Evolutionary conservation across 768 basidiomycete species (phyloP).

Genomic region (Lactarius sanguifluus): DNA sequence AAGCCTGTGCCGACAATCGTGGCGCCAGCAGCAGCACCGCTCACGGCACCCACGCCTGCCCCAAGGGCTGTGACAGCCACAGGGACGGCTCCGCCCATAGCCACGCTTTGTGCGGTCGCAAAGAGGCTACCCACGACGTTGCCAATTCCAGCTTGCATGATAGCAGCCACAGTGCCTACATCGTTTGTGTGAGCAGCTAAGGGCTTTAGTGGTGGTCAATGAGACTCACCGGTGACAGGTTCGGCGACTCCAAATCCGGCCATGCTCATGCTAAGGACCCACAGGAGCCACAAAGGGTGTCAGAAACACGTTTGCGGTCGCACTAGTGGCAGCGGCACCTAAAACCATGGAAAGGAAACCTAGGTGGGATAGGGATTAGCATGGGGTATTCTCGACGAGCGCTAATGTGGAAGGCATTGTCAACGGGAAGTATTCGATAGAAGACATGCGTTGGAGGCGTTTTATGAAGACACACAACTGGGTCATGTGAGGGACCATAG

Average conservation of each 20-base stretch:
- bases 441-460: no score
- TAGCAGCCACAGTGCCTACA: conserved; percentile 10
- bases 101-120: conserved; percentile 12
- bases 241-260: conserved; percentile 16
- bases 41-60: not conserved
- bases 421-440: not conserved
- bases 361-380: not conserved
- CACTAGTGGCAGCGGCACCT: not conserved
- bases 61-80: not conserved
- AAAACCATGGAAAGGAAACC: not conserved
- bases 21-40: not conserved
- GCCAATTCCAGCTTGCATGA: conserved; percentile 7
- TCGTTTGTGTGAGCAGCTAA: not conserved
- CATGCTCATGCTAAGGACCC: not conserved
- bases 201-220: not conserved
- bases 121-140: not conserved
- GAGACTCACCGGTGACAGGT: conserved; percentile 12
- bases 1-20: no score
- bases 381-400: not conserved
- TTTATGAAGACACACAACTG: no score
- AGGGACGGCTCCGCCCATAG: not conserved
- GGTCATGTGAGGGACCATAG: no score
- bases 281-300: not conserved
- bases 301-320: not conserved
- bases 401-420: not conserved